Evolutionary conservation across 2,329 filamentous ascomycete genomes (phyloP).

Genomic region (Tolypocladium guangdongense): DNA sequence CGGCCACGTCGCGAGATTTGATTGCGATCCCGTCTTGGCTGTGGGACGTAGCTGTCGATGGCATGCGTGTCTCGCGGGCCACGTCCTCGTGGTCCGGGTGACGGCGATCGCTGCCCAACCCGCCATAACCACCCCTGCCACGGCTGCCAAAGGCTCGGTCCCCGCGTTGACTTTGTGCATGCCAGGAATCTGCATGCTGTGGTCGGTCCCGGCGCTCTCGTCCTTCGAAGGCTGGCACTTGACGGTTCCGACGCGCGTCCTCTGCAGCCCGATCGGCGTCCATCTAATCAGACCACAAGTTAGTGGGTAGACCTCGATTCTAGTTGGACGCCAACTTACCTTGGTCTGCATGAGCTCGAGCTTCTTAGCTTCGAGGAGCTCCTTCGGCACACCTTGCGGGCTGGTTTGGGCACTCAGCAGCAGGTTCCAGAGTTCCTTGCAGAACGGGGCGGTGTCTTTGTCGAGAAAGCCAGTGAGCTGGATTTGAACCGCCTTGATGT

Average conservation of each 20-base stretch:
- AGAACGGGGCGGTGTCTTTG: constrained; percentile 80
- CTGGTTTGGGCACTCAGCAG: constrained; percentile 83
- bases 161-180: constrained; percentile 40
- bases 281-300: constrained; percentile 38
- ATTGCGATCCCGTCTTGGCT: constrained; percentile 30
- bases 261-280: constrained; percentile 76
- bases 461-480: constrained; percentile 91
- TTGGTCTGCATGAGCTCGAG: constrained; percentile 89
- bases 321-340: constrained; percentile 36
- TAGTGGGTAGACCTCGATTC: background rate
- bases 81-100: constrained; percentile 33
- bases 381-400: constrained; percentile 84
- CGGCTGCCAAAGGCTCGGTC: constrained; percentile 36
- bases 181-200: constrained; percentile 42
- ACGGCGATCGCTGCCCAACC: constrained; percentile 33
- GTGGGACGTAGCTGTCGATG: constrained; percentile 44
- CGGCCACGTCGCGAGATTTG: constrained; percentile 16
- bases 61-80: constrained; percentile 32
- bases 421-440: constrained; percentile 87
- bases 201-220: constrained; percentile 47
- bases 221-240: constrained; percentile 56
- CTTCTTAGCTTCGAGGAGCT: constrained; percentile 93
- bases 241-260: constrained; percentile 57
- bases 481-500: constrained; percentile 92
- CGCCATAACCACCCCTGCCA: constrained; percentile 33